Conservation (phyloP, 78 protist species). For the Mastigamoeba balamuthi region DNA sequence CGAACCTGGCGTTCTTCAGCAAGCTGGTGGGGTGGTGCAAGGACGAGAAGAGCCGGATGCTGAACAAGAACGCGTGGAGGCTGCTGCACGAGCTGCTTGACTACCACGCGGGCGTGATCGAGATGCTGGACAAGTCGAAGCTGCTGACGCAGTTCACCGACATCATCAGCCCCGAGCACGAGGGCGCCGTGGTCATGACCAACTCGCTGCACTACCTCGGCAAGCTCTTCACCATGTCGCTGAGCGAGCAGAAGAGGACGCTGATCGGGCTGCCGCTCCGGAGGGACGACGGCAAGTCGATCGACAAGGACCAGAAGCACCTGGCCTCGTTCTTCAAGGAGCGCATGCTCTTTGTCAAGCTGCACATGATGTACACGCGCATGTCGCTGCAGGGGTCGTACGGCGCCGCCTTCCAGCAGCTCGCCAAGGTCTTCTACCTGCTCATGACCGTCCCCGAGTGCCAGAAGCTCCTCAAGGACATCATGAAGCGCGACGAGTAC, state of each 20-base stretch:
- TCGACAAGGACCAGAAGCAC: not conserved
- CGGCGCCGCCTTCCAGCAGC: not conserved
- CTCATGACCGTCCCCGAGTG: not conserved
- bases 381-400: not conserved
- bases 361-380: not conserved
- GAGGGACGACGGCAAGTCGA: not conserved
- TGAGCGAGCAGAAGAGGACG: not conserved
- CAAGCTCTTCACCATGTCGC: not conserved
- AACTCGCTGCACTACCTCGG: not conserved
- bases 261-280: not conserved
- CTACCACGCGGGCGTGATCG: not conserved
- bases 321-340: not conserved
- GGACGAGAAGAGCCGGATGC: too few species aligned
- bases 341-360: not conserved
- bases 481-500: too few species aligned
- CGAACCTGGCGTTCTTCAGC: too few species aligned
- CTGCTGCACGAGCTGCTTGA: not conserved
- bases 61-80: not conserved
- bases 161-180: not conserved
- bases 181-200: not conserved
- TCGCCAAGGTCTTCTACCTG: not conserved
- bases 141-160: not conserved
- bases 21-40: too few species aligned
- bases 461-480: not conserved
- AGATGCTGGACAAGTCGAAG: not conserved